Evolutionary conservation across 305 asterid species (phyloP).

Genomic region (Caryopteris hybrid): DNA sequence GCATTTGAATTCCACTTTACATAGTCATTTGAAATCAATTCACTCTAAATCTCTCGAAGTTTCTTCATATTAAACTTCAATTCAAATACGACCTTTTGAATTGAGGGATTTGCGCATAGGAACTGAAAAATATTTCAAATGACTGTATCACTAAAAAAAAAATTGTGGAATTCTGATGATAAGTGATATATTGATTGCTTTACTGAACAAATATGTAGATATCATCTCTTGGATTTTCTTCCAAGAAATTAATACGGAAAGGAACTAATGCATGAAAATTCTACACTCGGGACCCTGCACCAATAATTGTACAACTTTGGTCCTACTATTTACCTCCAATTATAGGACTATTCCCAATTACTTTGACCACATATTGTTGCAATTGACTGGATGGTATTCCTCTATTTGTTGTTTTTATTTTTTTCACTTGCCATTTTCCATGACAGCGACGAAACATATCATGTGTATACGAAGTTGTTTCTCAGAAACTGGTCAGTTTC

Average conservation of each 20-base stretch:
- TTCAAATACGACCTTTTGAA: too few species aligned
- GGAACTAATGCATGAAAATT: constrained; percentile 2
- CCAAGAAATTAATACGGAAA: constrained; percentile 3
- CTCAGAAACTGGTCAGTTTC: constrained; percentile 7
- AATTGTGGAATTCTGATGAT: neutral
- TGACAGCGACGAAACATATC: constrained; percentile 32
- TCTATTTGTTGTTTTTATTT: too few species aligned
- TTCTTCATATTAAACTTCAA: too few species aligned
- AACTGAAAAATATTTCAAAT: too few species aligned
- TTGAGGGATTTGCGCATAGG: too few species aligned
- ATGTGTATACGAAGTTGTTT: constrained; percentile 27
- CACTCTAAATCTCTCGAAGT: neutral
- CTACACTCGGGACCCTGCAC: constrained; percentile 4
- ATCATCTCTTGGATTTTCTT: neutral
- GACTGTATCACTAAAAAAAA: too few species aligned
- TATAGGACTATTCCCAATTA: constrained; percentile 15
- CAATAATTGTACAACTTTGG: constrained; percentile 25
- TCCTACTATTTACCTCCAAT: constrained; percentile 22
- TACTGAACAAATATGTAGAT: neutral
- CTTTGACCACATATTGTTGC: constrained; percentile 21
- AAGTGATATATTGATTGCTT: neutral
- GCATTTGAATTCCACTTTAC: neutral
- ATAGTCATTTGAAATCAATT: neutral
- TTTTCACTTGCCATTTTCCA: neutral
- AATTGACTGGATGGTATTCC: neutral